Conservation (phyloP, 768 basidiomycete species). For the Boletus rufocinnamomeus region DNA sequence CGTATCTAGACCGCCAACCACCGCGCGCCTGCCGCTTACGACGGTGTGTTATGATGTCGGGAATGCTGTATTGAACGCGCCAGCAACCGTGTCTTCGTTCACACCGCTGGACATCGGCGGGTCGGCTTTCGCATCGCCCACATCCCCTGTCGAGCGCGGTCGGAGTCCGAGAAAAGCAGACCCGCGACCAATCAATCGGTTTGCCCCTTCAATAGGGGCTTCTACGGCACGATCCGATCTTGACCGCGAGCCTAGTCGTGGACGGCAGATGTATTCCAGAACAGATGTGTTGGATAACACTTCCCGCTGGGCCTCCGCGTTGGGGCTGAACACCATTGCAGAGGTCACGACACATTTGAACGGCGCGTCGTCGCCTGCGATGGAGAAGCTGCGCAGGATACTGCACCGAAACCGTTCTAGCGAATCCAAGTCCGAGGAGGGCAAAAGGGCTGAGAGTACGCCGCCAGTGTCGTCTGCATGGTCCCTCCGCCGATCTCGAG, state of each 20-base stretch:
- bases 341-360: constrained; percentile 22
- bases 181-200: constrained; percentile 14
- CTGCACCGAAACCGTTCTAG: constrained; percentile 6
- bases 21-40: constrained; percentile 27
- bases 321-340: constrained; percentile 25
- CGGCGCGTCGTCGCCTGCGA: constrained; percentile 18
- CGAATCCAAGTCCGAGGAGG: background rate
- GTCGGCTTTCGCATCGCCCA: constrained; percentile 23
- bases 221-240: constrained; percentile 30
- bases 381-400: constrained; percentile 25
- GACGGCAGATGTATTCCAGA: constrained; percentile 22
- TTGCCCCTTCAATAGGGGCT: constrained; percentile 24
- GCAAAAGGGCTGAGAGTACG: constrained; percentile 34
- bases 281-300: constrained; percentile 30
- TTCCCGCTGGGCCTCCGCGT: constrained; percentile 31
- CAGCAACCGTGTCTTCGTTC: constrained; percentile 20
- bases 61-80: constrained; percentile 20
- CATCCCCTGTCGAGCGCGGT: constrained; percentile 30
- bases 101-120: constrained; percentile 33
- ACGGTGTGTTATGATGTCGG: constrained; percentile 29
- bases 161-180: constrained; percentile 27
- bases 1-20: constrained; percentile 40
- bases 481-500: constrained; percentile 14
- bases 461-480: constrained; percentile 31
- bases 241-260: constrained; percentile 22